These are phyloP conservation scores for Parachlorella kessleri DNA, from an alignment of 139 green algal genomes.

Conservation along the genomic window DNA sequence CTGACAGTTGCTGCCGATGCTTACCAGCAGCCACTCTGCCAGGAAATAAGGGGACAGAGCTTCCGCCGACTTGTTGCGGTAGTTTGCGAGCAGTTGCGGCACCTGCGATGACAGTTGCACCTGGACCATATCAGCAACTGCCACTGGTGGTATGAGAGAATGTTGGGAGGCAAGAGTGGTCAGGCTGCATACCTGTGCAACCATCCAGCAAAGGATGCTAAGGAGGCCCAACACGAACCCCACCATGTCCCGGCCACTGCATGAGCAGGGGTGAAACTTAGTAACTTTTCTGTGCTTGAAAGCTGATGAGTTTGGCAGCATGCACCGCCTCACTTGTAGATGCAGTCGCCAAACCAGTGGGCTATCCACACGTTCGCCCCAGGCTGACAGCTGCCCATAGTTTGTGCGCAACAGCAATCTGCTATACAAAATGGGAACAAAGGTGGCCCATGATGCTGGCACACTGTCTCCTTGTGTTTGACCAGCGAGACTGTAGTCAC, in stretches of 20 bases:
- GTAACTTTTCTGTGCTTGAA: neutral
- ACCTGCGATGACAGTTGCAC: too few species aligned
- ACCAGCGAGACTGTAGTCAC: too few species aligned
- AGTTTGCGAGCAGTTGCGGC: slow-evolving; percentile 88
- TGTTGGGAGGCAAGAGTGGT: too few species aligned
- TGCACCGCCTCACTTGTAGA: slow-evolving; percentile 24
- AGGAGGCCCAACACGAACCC: slow-evolving; percentile 66
- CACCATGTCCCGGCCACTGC: slow-evolving; percentile 53
- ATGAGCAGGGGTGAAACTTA: too few species aligned
- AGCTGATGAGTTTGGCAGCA: neutral
- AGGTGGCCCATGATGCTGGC: too few species aligned
- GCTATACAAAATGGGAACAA: too few species aligned
- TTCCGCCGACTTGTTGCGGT: slow-evolving; percentile 71
- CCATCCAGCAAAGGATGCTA: slow-evolving; percentile 67
- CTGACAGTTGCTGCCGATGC: too few species aligned
- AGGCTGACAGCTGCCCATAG: too few species aligned
- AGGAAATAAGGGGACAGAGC: slow-evolving; percentile 88
- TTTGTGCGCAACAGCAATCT: too few species aligned
- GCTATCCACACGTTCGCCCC: slow-evolving; percentile 32
- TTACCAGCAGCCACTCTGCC: slow-evolving; percentile 77
- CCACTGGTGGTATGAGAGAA: too few species aligned
- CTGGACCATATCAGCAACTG: too few species aligned
- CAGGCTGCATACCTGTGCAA: slow-evolving; percentile 56
- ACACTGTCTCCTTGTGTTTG: too few species aligned
- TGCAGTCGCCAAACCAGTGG: slow-evolving; percentile 32